Conservation (phyloP, 2,329 filamentous ascomycete species). For the Monosporascus sp. region DNA sequence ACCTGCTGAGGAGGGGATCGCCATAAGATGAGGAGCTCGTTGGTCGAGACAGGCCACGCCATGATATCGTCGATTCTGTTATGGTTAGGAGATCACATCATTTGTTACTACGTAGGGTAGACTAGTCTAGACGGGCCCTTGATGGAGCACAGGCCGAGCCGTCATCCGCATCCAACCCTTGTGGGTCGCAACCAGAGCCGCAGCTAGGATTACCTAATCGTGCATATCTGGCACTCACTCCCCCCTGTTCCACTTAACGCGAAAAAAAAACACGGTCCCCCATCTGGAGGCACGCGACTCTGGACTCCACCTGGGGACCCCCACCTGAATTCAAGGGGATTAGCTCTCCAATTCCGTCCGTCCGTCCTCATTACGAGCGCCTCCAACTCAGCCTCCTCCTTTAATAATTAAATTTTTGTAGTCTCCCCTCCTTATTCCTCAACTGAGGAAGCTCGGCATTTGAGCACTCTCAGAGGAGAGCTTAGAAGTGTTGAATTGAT, state of each 20-base stretch:
- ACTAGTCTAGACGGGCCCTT: no score
- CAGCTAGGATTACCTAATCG: constrained; percentile 3
- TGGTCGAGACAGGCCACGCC: no score
- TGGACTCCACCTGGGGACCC: no score
- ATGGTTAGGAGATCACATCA: no score
- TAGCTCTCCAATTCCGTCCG: no score
- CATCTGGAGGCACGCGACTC: background rate
- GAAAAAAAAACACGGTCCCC: background rate
- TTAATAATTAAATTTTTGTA: background rate
- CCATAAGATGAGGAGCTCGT: no score
- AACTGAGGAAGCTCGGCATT: background rate
- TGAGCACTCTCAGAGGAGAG: background rate
- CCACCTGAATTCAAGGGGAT: no score
- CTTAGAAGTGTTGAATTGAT: background rate
- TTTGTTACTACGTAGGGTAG: no score
- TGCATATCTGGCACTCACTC: background rate
- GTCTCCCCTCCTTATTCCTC: background rate
- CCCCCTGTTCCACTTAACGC: background rate
- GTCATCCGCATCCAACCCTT: no score
- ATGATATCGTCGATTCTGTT: no score
- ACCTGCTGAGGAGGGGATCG: no score
- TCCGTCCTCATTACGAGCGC: background rate
- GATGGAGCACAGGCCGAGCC: no score
- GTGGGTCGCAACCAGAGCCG: background rate
- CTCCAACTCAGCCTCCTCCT: background rate